These are phyloP conservation scores for Zea luxurians DNA, from an alignment of 176 grass and related monocot species.

Conservation along the genomic window DNA sequence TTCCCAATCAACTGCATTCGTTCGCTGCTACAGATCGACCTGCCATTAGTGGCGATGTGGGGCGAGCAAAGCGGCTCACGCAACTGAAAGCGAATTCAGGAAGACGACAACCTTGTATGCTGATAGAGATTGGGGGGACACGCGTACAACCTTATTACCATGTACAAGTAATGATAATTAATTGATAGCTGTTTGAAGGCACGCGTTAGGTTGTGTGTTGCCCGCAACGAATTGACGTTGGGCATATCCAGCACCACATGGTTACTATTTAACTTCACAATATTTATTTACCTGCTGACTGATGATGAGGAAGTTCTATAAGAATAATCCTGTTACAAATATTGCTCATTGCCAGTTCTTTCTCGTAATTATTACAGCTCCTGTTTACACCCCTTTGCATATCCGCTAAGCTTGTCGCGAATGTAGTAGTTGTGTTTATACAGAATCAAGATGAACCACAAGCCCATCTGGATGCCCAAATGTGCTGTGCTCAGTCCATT, in stretches of 20 bases:
- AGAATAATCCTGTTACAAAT: neutral
- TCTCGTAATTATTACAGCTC: neutral
- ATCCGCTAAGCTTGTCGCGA: neutral
- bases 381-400: neutral
- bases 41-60: neutral
- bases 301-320: neutral
- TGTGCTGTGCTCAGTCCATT: conserved; percentile 27
- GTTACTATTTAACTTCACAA: neutral
- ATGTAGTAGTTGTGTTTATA: neutral
- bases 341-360: neutral
- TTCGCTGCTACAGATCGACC: neutral
- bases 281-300: neutral
- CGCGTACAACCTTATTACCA: neutral
- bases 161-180: too few species aligned
- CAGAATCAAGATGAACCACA: neutral
- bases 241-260: neutral
- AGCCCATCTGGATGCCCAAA: neutral
- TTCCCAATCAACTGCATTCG: neutral
- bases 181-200: neutral
- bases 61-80: too few species aligned
- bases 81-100: neutral
- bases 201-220: neutral
- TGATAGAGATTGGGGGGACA: neutral
- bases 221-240: neutral
- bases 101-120: neutral